These are phyloP conservation scores for Fusarium zealandicum DNA, from an alignment of 2,329 filamentous ascomycete genomes.

Conservation along the genomic window DNA sequence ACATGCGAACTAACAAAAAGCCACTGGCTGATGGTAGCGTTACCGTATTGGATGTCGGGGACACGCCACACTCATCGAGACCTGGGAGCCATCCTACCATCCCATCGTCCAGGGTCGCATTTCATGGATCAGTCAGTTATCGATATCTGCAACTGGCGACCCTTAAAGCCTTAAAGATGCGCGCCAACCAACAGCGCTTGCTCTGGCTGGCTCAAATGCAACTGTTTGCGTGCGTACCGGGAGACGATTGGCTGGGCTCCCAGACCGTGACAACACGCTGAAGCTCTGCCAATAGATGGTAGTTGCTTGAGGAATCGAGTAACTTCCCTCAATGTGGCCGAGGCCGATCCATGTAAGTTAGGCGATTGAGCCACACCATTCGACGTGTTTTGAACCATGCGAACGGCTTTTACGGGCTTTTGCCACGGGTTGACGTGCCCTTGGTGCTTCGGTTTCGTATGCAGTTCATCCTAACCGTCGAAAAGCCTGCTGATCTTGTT, in stretches of 20 bases:
- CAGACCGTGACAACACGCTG: background rate
- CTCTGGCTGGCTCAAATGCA: background rate
- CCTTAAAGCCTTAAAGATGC: conserved; percentile 11
- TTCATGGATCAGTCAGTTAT: conserved; percentile 14
- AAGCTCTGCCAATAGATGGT: background rate
- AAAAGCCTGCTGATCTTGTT: conserved; percentile 18
- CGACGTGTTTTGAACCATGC: conserved; percentile 13
- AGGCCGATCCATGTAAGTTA: background rate
- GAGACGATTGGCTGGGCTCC: background rate
- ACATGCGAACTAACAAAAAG: conserved; percentile 11
- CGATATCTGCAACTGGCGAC: conserved; percentile 11
- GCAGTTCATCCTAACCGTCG: conserved; percentile 10
- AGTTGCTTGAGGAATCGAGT: background rate
- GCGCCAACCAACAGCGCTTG: conserved; percentile 12
- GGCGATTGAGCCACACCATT: conserved; percentile 16
- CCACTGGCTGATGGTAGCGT: conserved; percentile 12
- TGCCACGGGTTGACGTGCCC: conserved; percentile 5
- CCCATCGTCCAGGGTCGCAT: background rate
- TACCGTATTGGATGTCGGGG: conserved; percentile 7
- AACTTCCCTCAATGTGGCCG: conserved; percentile 9
- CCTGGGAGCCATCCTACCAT: background rate
- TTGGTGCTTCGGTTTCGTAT: conserved; percentile 3
- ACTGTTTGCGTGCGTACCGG: background rate
- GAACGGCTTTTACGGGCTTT: conserved; percentile 10
- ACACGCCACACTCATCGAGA: background rate